Base-by-base conservation (phyloP, 352 stramenopile species). In the Pythium rishiriense region DNA sequence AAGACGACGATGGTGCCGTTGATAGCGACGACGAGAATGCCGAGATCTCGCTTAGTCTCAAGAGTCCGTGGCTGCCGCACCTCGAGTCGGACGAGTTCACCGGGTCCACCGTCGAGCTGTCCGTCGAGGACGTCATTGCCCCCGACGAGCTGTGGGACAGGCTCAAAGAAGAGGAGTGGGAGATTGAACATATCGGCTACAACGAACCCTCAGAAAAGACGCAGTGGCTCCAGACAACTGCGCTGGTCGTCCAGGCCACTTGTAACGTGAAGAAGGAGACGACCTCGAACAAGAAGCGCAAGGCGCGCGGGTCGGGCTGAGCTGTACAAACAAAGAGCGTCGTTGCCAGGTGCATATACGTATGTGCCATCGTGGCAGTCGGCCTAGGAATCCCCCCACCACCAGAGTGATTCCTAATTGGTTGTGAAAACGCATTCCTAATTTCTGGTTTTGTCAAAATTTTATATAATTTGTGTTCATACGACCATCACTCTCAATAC, bases 1-100 rank as follows among this genome's bases (percentile, higher is more conserved):
- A 39, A 26, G 48, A 55, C 26, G 46, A 52, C 26, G 46, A 52
- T 12, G 26, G 21, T 19, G 22, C 22, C 9, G 4, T 49, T 35
- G 21, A 26, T 17, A 47, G 41, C 41, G 41, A 47, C 41, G 46
- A 52, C 21, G 46, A 52, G 2, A 39, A 11, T 19, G 31, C 19
- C 14, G 25, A 55, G 3, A 55, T 55, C 28, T 42, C 48, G 21
- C 21, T 55, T 9, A 26, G 14, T 6, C 31, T 55, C 26, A 25
- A 42, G 29, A 55, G 26, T 22, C 48, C 48, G 48, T 55, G 48
- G 48, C n/a, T 55, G 48, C 26, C 26, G 48, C 42, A 22, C 25
- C 21, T 42, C 29, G 48, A 42, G 12, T 26, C 28, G 48, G 48
- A 55, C n/a, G 48, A 42, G 7, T 24, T 19, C 24, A 26, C 10